Percentiles rank a stretch among this genome's conserved stretches.
Evolutionary conservation across 2,329 filamentous ascomycete species (phyloP).

Genomic region (Ascochyta pisi): DNA sequence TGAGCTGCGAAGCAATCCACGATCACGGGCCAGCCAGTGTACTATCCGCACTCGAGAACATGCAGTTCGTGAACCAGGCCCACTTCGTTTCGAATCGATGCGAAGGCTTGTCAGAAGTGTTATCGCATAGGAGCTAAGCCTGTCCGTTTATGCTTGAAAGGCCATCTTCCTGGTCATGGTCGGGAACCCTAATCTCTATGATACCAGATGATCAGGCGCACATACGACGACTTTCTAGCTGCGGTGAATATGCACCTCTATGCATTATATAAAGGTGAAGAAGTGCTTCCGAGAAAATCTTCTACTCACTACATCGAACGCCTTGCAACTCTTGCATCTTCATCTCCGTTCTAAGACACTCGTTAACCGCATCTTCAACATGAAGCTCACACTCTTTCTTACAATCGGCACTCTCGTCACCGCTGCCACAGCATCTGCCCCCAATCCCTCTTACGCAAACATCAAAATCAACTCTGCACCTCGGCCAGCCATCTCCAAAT

Average conservation of each 20-base stretch:
- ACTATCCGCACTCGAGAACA: not conserved
- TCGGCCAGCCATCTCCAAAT: not conserved
- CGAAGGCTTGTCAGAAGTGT: not conserved
- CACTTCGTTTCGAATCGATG: slow-evolving; percentile 10
- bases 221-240: not conserved
- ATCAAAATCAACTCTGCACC: slow-evolving; percentile 3
- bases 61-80: not conserved
- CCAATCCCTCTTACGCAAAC: not conserved
- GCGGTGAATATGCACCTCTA: not conserved
- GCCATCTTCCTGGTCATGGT: not conserved
- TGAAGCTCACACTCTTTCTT: slow-evolving; percentile 3
- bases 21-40: not conserved
- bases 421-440: not conserved
- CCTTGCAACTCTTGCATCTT: not conserved
- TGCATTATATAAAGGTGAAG: not conserved
- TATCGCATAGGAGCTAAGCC: not conserved
- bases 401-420: not conserved
- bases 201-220: not conserved
- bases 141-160: not conserved
- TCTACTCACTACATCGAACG: not conserved
- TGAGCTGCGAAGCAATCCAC: not conserved
- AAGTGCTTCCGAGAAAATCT: not conserved
- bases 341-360: not conserved
- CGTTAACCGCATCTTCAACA: not conserved
- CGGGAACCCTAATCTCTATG: slow-evolving; percentile 3